Conservation (phyloP, 208 protist species). For the Sergeia podlipaevii region DNA sequence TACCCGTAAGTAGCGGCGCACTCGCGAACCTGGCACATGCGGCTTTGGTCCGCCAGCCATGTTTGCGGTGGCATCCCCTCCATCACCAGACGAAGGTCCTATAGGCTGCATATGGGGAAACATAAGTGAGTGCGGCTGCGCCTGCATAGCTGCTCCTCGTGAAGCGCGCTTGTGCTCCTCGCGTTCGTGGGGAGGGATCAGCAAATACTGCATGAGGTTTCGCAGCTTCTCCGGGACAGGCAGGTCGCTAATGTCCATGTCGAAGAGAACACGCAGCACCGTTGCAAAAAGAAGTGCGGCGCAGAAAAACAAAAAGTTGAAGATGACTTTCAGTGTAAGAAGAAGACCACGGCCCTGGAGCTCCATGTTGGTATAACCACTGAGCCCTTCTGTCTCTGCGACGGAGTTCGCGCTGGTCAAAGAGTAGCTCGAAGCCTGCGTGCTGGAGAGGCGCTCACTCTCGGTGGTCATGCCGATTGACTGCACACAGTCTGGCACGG, state of each 20-base stretch:
- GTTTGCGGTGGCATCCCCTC: neutral
- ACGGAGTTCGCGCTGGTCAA: too few species aligned
- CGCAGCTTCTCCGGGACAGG: constrained; percentile 36
- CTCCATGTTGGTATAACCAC: too few species aligned
- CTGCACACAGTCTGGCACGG: too few species aligned
- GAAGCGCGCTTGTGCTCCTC: neutral
- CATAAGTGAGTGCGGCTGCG: too few species aligned
- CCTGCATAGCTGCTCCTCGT: neutral
- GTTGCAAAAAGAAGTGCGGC: constrained; percentile 26
- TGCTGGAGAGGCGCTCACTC: too few species aligned
- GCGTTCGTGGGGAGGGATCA: constrained; percentile 28
- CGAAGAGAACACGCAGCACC: constrained; percentile 37
- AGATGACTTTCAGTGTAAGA: constrained; percentile 26
- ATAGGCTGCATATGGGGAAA: too few species aligned
- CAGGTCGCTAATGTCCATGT: constrained; percentile 35
- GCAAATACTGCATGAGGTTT: constrained; percentile 25
- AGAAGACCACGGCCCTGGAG: too few species aligned
- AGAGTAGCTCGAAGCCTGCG: too few species aligned
- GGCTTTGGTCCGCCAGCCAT: too few species aligned
- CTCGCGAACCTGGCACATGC: constrained; percentile 15
- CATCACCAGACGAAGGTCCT: too few species aligned
- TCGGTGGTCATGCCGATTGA: too few species aligned
- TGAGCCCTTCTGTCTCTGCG: too few species aligned
- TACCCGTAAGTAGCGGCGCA: constrained; percentile 25
- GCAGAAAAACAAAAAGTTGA: constrained; percentile 42